A percentile compares a stretch with the other conserved stretches of the same genome.
Evolutionary conservation across 768 basidiomycete genomes (phyloP).

Genomic region (Cyclocybe aegerita): DNA sequence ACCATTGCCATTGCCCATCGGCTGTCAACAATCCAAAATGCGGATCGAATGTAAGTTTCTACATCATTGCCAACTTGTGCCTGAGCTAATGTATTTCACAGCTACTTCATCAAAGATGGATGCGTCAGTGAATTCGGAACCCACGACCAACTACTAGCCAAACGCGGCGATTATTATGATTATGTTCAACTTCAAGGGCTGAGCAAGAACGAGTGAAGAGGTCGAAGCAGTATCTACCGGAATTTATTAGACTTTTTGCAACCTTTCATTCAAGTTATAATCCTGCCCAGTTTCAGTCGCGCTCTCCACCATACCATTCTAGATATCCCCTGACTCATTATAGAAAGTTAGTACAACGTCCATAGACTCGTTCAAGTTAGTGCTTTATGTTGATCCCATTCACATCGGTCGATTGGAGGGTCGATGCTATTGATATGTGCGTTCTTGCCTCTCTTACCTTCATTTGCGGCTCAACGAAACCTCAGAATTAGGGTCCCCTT

Average conservation of each 20-base stretch:
- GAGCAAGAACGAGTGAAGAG: slow-evolving; percentile 40
- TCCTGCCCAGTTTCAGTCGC: too few relatives aligned
- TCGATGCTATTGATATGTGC: slow-evolving; percentile 71
- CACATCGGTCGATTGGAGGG: slow-evolving; percentile 69
- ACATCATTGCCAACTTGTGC: slow-evolving; percentile 1
- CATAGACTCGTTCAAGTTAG: too few relatives aligned
- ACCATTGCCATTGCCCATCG: slow-evolving; percentile 95
- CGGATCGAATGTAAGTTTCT: slow-evolving; percentile 71
- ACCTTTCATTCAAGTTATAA: too few relatives aligned
- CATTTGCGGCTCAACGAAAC: neutral
- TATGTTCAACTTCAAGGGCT: slow-evolving; percentile 80
- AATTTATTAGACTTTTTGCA: too few relatives aligned
- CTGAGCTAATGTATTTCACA: slow-evolving; percentile 24
- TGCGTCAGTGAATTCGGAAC: slow-evolving; percentile 81
- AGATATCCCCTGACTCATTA: too few relatives aligned
- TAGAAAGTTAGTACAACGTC: too few relatives aligned
- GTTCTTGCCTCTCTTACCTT: slow-evolving; percentile 21
- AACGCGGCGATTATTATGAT: slow-evolving; percentile 72
- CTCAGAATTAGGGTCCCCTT: slow-evolving; percentile 73
- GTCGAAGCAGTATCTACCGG: too few relatives aligned
- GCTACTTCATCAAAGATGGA: slow-evolving; percentile 88
- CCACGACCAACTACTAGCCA: slow-evolving; percentile 73
- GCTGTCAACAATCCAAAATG: slow-evolving; percentile 87
- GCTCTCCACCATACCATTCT: too few relatives aligned
- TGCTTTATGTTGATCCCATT: too few relatives aligned